Evolutionary conservation across 257 asterid genomes (phyloP).

Genomic region (Solanum microdontum): DNA sequence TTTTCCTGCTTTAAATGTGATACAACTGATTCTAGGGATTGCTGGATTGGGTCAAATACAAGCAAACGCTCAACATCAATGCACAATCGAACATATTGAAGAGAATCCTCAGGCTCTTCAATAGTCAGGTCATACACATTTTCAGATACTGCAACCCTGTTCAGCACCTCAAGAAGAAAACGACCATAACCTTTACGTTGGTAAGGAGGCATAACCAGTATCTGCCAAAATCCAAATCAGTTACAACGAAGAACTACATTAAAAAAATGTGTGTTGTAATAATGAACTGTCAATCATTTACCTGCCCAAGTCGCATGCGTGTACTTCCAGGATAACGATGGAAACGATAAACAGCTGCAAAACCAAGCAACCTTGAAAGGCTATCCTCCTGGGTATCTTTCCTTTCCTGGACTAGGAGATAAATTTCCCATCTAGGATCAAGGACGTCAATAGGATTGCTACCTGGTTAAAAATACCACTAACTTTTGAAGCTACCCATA

Average conservation of each 20-base stretch:
- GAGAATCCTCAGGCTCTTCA: constrained; percentile 90
- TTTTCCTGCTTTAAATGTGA: constrained; percentile 45
- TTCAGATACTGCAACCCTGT: constrained; percentile 49
- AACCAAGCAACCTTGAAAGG: constrained; percentile 42
- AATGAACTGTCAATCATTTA: neutral
- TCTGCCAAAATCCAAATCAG: constrained; percentile 35
- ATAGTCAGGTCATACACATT: constrained; percentile 71
- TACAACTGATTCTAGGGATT: constrained; percentile 34
- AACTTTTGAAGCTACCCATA: neutral
- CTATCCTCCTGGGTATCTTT: constrained; percentile 19
- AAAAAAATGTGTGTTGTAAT: neutral
- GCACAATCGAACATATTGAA: constrained; percentile 73
- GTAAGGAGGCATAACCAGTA: constrained; percentile 67
- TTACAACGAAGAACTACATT: neutral
- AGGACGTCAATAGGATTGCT: constrained; percentile 94
- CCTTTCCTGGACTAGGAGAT: constrained; percentile 38
- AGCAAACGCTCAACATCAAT: constrained; percentile 71
- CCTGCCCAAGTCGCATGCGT: constrained; percentile 97
- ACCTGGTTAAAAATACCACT: constrained; percentile 38
- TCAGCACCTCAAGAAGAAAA: constrained; percentile 53
- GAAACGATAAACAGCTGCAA: constrained; percentile 85
- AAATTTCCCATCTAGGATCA: constrained; percentile 92
- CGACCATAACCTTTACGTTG: constrained; percentile 82
- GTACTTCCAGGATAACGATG: constrained; percentile 50
- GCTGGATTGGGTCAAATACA: constrained; percentile 41